Conservation (phyloP, 495 filamentous ascomycete genomes). For the Glonium stellatum region DNA sequence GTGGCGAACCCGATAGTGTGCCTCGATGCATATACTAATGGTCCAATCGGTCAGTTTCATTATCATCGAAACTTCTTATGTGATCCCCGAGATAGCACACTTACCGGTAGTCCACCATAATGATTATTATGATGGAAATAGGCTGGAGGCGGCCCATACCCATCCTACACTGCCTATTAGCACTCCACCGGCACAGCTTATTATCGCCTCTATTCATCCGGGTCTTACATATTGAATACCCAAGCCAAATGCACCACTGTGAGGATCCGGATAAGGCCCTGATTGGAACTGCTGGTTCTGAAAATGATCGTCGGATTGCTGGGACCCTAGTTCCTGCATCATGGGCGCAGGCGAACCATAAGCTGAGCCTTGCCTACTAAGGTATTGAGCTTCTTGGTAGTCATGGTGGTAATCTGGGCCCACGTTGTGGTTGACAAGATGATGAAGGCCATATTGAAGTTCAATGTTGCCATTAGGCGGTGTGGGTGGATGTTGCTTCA, state of each 20-base stretch:
- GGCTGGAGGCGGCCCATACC: constrained; percentile 26
- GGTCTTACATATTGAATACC: constrained; percentile 42
- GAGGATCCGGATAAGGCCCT: constrained; percentile 36
- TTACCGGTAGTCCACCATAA: constrained; percentile 30
- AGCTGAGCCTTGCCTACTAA: constrained; percentile 4
- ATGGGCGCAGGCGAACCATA: constrained; percentile 22
- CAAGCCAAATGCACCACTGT: constrained; percentile 23
- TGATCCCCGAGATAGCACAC: not conserved
- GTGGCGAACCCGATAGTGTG: constrained; percentile 32
- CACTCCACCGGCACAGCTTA: not conserved
- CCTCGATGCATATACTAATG: constrained; percentile 9
- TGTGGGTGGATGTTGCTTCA: constrained; percentile 26
- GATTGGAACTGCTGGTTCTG: constrained; percentile 10
- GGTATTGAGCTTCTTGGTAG: constrained; percentile 3
- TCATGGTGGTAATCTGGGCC: constrained; percentile 15
- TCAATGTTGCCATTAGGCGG: constrained; percentile 20
- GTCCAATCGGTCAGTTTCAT: not conserved
- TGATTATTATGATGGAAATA: constrained; percentile 47
- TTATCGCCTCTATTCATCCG: not conserved
- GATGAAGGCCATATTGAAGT: constrained; percentile 24
- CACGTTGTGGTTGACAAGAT: constrained; percentile 25
- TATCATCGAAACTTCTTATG: constrained; percentile 13
- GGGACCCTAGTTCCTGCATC: constrained; percentile 13
- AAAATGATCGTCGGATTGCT: constrained; percentile 11
- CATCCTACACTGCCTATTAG: constrained; percentile 5